Base-by-base conservation (phyloP, 257 asterid genomes). In the Solanum habrochaites region DNA sequence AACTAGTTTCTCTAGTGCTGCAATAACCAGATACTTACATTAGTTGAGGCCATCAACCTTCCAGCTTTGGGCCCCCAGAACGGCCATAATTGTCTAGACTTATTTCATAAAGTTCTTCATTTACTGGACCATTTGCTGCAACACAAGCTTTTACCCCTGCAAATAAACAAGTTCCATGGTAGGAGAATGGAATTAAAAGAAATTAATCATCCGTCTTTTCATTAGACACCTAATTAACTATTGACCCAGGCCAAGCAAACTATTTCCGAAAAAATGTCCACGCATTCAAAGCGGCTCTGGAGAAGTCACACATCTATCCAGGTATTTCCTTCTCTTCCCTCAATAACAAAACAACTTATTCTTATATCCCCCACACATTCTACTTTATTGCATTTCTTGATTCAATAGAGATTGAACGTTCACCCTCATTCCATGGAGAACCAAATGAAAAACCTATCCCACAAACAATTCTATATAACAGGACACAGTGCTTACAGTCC, bases 81-180 rank as follows among this genome's bases (percentile, higher is more conserved):
- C 91, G 90, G 39, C 99, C 98, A 88, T 97, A 98, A 89, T 94
- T 95, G 89, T 95, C 99, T 70, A 92, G 80, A 82, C 86, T 86
- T 86, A 97, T 88, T 88, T 97, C 99, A 89, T 87, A 97, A 69
- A 93, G 94, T 88, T 94, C 98, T 93, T 95, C 99, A 83, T 88
- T 66, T 86, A 91, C 90, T 20, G 86, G 95, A 85, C 56, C 21
- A 85, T 88, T 91, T 86, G 94, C 95, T 88, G 91, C 94, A 88
- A 87, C 13, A 80, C 95, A 95, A 72, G 95, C 95, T 91, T 91
- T 92, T 81, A 96, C 86, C 99, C 98, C 99, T 97, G 82, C 40
- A 87, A 87, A 4, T 29, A 87, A 86, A 88, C 18, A 62, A 83
- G 83, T 40, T 23, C 74, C 74, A 67, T 29, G 23, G 29, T 21